Evolutionary conservation across 2,329 filamentous ascomycete species (phyloP), one percentile per base, ranked within the genome.

Genomic region (Epichloe hybrida): DNA sequence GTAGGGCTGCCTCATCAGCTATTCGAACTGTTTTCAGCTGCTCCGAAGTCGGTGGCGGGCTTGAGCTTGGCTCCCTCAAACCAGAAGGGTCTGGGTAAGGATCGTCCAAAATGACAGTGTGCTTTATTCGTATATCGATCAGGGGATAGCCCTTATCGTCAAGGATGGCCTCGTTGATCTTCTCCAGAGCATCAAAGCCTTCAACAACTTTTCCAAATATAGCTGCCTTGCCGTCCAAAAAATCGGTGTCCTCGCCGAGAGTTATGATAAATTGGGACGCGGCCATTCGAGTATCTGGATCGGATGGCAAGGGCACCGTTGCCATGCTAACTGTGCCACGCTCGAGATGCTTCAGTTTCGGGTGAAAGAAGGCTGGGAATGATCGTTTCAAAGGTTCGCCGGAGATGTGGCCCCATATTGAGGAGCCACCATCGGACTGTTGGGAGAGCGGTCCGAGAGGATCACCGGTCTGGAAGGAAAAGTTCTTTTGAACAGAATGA

Each of bases 281-380:
- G 0, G 89, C 89, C 43, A 95, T 71, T 35, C 89, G 81, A 53
- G 83, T 81, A 59, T 96, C 89, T 3, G 87, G 84, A 61, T 96
- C 86, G 15, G 77, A 76, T 4, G 82, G 72, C 9, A 84, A 80
- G 1, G 86, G 84, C 17, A 82, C 87, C 0, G 91, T 96, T n/a
- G 91, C 93, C 88, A 97, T 95, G 71, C 90, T 96, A 54, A 98
- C 90, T 13, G 88, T 96, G 50, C 91, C 91, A 58, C 86, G 82
- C 66, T 95, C 88, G 40, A 79, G 71, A 67, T 98, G 93, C 66
- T 93, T 95, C 59, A 95, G 72, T 64, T 91, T 95, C 5, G 84
- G 84, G 58, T 89, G 81, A 60, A 96, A 84, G 56, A 90, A 80
- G n/a, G 89, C 86, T 9, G 80, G 75, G 63, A 96, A 97, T 3